Percentiles rank a stretch among this genome's conserved stretches.
These are phyloP conservation scores for Coleophoma cylindrospora DNA, from an alignment of 2,329 filamentous ascomycete species.

Conservation along the genomic window DNA sequence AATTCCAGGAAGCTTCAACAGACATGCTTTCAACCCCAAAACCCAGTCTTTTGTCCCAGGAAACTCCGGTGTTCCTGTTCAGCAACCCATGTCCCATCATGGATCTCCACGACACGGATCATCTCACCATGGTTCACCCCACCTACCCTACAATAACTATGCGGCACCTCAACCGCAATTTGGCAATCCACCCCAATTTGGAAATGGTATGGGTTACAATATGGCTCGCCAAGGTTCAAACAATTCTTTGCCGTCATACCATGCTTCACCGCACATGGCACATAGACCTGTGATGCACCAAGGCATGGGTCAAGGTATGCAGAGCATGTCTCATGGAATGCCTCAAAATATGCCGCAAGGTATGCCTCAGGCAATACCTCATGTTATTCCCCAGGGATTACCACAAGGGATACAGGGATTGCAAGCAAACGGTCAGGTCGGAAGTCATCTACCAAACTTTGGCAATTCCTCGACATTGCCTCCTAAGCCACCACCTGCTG, in stretches of 20 bases:
- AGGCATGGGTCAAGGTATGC: conserved; percentile 20
- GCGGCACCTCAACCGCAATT: conserved; percentile 25
- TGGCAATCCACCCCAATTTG: conserved; percentile 13
- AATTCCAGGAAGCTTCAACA: conserved; percentile 77
- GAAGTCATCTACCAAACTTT: conserved; percentile 50
- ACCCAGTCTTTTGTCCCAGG: conserved; percentile 85
- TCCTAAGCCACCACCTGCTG: conserved; percentile 44
- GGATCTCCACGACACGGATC: conserved; percentile 23
- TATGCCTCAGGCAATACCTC: conserved; percentile 16
- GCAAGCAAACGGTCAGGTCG: conserved; percentile 22
- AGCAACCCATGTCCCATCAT: conserved; percentile 29
- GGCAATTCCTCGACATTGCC: conserved; percentile 48
- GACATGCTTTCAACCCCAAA: conserved; percentile 89
- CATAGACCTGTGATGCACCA: conserved; percentile 28
- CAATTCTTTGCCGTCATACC: conserved; percentile 28
- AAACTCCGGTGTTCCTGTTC: conserved; percentile 43
- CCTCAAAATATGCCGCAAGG: conserved; percentile 1
- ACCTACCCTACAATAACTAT: conserved; percentile 36
- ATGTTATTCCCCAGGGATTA: conserved; percentile 14
- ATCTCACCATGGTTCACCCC: conserved; percentile 29
- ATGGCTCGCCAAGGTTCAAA: conserved; percentile 30
- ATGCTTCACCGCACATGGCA: conserved; percentile 28
- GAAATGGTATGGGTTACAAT: conserved; percentile 26
- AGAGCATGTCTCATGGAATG: conserved; percentile 17
- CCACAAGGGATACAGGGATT: conserved; percentile 9